phyloP scores from a whole-genome alignment of 305 asterid genomes.

The Rubia peregrina region DNA sequence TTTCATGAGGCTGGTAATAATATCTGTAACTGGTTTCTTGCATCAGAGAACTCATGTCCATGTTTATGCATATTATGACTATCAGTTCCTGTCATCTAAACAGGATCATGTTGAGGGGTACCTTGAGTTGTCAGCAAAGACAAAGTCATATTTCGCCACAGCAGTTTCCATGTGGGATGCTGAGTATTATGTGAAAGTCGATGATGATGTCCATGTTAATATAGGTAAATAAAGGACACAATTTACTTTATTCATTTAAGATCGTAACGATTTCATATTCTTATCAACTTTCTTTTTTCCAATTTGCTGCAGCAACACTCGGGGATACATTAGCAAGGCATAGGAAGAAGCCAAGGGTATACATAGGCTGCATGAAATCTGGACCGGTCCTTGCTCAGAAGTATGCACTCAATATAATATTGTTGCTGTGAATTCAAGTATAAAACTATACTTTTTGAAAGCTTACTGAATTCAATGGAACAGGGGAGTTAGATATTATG shows the following conservation, averaged over 20 bases:
- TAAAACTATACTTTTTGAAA: slow-evolving; percentile 7
- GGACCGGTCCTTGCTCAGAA: slow-evolving; percentile 94
- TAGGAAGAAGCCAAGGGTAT: slow-evolving; percentile 58
- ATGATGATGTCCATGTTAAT: slow-evolving; percentile 92
- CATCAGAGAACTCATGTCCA: background rate
- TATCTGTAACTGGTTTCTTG: slow-evolving; percentile 5
- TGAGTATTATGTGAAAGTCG: slow-evolving; percentile 87
- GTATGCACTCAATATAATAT: slow-evolving; percentile 26
- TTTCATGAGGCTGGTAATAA: slow-evolving; percentile 72
- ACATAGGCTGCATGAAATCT: slow-evolving; percentile 90
- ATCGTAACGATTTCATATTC: background rate
- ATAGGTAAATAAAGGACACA: slow-evolving; percentile 43
- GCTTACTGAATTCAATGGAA: slow-evolving; percentile 14
- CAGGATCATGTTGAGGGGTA: slow-evolving; percentile 96
- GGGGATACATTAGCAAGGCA: slow-evolving; percentile 71
- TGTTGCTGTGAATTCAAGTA: background rate
- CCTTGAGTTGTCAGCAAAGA: slow-evolving; percentile 90
- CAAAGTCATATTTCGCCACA: slow-evolving; percentile 65
- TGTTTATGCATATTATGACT: background rate
- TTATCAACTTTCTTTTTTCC: background rate
- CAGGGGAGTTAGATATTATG: slow-evolving; percentile 96
- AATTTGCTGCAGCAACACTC: slow-evolving; percentile 55
- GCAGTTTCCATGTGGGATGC: slow-evolving; percentile 88
- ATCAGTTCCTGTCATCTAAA: slow-evolving; percentile 4
- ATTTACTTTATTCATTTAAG: background rate